phyloP scores from a whole-genome alignment of 2,329 filamentous ascomycete genomes.

The Sporothrix protearum region DNA sequence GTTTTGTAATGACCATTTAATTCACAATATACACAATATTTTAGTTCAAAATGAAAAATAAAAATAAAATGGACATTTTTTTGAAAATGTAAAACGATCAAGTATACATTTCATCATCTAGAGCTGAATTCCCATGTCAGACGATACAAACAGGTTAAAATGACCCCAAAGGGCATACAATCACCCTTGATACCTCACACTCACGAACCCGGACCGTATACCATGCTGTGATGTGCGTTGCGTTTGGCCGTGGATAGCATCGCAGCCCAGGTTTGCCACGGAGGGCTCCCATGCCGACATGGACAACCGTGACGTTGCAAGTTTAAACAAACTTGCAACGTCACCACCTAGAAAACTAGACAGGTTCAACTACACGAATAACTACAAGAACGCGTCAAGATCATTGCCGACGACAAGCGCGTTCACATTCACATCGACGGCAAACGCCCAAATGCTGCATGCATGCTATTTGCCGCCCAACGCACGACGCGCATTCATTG shows the following conservation, averaged over 20 bases:
- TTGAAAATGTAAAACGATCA: too few relatives aligned
- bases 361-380: background rate
- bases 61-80: too few relatives aligned
- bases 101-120: too few relatives aligned
- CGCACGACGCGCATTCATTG: slow-evolving; percentile 19
- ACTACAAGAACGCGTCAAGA: background rate
- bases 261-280: background rate
- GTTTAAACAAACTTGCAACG: background rate
- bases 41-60: too few relatives aligned
- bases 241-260: background rate
- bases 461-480: slow-evolving; percentile 11
- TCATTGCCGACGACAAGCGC: background rate
- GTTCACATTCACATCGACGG: background rate
- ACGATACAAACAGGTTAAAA: too few relatives aligned
- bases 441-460: background rate
- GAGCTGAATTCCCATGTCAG: too few relatives aligned
- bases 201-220: too few relatives aligned
- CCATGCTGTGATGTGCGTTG: background rate
- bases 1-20: too few relatives aligned
- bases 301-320: background rate
- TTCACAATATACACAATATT: too few relatives aligned
- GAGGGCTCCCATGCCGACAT: background rate
- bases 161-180: too few relatives aligned
- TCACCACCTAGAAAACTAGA: background rate
- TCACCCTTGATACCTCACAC: too few relatives aligned